These are phyloP conservation scores for Tubosaeta sp. DNA, from an alignment of 768 basidiomycete species.

Conservation along the genomic window DNA sequence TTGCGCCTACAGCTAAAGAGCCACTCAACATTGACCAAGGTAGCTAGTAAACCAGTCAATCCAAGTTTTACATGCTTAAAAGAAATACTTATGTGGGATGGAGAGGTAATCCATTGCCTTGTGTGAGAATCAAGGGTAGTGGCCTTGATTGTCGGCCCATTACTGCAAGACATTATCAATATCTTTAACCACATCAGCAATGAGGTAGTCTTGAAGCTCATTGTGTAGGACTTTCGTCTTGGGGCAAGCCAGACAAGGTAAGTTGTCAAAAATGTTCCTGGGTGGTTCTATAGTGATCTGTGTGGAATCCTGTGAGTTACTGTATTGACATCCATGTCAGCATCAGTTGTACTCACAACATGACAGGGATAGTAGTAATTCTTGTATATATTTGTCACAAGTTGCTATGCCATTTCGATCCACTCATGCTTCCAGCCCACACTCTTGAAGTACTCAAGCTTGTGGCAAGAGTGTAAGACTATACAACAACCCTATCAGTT, in stretches of 20 bases:
- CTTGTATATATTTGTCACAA: not conserved
- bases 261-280: not conserved
- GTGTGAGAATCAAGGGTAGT: not conserved
- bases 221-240: not conserved
- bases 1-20: not conserved
- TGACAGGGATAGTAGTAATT: no score
- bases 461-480: not conserved
- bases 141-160: not conserved
- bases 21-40: not conserved
- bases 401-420: not conserved
- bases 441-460: not conserved
- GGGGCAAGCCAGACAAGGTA: not conserved
- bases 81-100: no score
- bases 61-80: slow-evolving; percentile 2
- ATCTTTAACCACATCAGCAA: not conserved
- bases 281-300: no score
- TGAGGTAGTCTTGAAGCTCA: not conserved
- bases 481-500: not conserved
- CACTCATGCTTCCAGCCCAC: not conserved
- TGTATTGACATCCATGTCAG: no score
- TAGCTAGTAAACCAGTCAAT: not conserved
- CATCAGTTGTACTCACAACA: no score
- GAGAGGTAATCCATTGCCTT: not conserved
- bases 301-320: no score
- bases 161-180: not conserved